These are phyloP conservation scores for Coleophoma crateriformis DNA, from an alignment of 2,329 filamentous ascomycete genomes.

Conservation along the genomic window DNA sequence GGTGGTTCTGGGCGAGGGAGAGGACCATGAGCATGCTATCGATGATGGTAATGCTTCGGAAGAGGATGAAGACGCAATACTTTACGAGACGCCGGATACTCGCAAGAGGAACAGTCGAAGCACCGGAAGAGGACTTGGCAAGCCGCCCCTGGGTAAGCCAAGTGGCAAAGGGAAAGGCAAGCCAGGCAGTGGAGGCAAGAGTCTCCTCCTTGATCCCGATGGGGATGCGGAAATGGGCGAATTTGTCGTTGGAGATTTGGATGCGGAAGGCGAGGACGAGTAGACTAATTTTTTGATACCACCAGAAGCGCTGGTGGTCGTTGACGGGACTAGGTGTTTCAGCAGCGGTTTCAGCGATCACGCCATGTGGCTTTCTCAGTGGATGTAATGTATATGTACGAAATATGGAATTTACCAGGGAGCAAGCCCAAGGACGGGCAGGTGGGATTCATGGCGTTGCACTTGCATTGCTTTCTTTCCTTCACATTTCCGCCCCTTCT, in stretches of 20 bases:
- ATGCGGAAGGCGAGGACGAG: slow-evolving; percentile 10
- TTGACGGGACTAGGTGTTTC: too few relatives aligned
- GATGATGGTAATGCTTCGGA: slow-evolving; percentile 12
- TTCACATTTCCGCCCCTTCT: too few relatives aligned
- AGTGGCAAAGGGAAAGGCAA: background rate
- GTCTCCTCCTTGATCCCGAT: slow-evolving; percentile 2
- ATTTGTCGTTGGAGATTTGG: slow-evolving; percentile 6
- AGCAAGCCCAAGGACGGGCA: too few relatives aligned
- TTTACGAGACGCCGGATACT: slow-evolving; percentile 10
- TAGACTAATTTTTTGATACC: background rate
- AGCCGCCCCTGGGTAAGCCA: slow-evolving; percentile 1
- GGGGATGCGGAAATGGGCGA: slow-evolving; percentile 22
- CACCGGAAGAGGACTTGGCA: slow-evolving; percentile 6
- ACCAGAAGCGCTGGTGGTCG: background rate
- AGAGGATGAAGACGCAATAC: slow-evolving; percentile 8
- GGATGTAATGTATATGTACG: too few relatives aligned
- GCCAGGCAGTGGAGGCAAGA: background rate
- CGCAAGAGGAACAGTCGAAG: slow-evolving; percentile 10
- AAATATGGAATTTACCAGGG: too few relatives aligned
- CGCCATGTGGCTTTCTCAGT: too few relatives aligned
- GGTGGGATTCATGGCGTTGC: too few relatives aligned
- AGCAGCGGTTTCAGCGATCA: too few relatives aligned
- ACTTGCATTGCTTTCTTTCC: too few relatives aligned
- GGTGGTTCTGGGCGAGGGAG: slow-evolving; percentile 21
- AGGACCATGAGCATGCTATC: slow-evolving; percentile 14